Evolutionary conservation across 2,329 filamentous ascomycete species (phyloP), one percentile per base, ranked within the genome.

Genomic region (Aureobasidium mangrovei): DNA sequence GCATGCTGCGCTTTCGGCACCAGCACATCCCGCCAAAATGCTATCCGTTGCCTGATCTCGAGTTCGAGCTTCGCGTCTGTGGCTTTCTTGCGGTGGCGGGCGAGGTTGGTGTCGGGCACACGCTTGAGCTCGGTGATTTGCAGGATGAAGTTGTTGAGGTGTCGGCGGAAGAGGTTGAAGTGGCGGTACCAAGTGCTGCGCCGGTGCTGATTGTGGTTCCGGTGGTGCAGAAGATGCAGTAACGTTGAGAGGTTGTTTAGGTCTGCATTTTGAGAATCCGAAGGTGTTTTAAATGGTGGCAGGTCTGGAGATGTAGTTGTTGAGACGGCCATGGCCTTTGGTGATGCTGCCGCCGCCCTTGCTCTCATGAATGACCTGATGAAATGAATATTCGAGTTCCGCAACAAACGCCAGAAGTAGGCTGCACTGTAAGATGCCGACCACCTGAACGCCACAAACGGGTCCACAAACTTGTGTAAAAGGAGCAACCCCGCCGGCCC

Each of bases 131-230:
- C 54, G n/a, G 56, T 51, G 28, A 65, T 48, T 7, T 63, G 66
- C 1, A 58, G 56, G 1, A 76, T 62, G 2, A 95, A 71, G 53
- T 77, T 77, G 7, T 72, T 70, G 7, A 85, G 67, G 55, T 82
- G 77, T 44, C 87, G 85, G 35, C 88, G 82, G 60, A 96, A 77
- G 59, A 85, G 77, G 52, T 78, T 78, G 58, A 96, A 81, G 63
- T 74, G 75, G 62, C 82, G 80, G 82, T 87, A 97, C 91, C 91
- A 98, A 65, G 82, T 81, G 31, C 84, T 80, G 58, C 79, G 77
- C 54, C 83, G 83, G 69, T 97, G 91, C 72, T 97, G 91, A 72
- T 96, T 97, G 65, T 84, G 85, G 74, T 96, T 93, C 63, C 90
- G 88, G 67, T 88, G 83, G 69, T 84, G 81, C 63, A 94, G 80